Conservation (phyloP, 164 flowering plant species). For the Annona squamosa region DNA sequence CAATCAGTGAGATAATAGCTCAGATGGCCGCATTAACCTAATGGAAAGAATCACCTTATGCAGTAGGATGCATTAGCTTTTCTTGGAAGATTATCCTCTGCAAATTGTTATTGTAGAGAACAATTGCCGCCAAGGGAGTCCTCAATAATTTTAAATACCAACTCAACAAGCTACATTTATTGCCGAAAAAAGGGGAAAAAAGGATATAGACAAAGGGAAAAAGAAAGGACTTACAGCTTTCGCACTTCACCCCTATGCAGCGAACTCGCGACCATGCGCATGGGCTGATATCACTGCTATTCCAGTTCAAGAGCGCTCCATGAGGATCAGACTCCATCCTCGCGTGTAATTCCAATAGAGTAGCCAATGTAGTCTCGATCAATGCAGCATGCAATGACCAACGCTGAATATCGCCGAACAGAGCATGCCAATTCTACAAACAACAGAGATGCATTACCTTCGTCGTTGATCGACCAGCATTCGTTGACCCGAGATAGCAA, state of each 20-base stretch:
- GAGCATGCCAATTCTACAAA: background rate
- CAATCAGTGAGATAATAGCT: no score
- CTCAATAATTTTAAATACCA: no score
- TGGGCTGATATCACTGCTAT: slow-evolving; percentile 42
- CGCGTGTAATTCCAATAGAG: slow-evolving; percentile 54
- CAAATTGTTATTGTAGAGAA: no score
- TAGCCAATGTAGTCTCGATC: slow-evolving; percentile 41
- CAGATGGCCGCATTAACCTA: no score
- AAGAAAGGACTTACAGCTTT: slow-evolving; percentile 11
- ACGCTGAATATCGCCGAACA: background rate
- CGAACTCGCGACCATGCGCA: slow-evolving; percentile 74
- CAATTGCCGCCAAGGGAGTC: no score
- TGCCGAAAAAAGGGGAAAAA: no score
- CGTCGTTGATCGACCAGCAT: slow-evolving; percentile 46
- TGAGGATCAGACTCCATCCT: slow-evolving; percentile 52
- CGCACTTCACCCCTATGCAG: slow-evolving; percentile 34
- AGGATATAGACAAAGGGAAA: background rate
- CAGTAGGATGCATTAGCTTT: background rate
- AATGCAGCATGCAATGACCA: background rate
- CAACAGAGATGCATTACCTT: slow-evolving; percentile 35
- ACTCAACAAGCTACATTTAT: no score
- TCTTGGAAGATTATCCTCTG: background rate
- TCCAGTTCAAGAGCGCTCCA: slow-evolving; percentile 61
- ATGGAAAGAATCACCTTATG: background rate
- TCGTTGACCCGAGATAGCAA: slow-evolving; percentile 20